Conservation (phyloP, 2,329 filamentous ascomycete genomes). For the Nemania abortiva region DNA sequence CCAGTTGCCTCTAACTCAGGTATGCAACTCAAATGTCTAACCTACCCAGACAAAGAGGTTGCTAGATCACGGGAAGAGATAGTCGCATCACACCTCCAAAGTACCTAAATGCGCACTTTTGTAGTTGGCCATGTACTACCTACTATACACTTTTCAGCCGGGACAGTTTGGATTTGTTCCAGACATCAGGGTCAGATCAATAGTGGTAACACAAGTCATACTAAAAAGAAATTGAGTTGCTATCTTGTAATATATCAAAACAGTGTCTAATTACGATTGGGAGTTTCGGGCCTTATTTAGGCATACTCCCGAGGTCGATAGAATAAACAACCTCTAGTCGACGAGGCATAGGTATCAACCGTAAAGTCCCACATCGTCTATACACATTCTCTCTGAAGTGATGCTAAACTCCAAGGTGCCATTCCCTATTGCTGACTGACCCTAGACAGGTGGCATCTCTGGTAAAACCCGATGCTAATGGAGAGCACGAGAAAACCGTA, state of each 20-base stretch:
- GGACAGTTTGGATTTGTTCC: neutral
- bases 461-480: conserved; percentile 8
- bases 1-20: too few relatives aligned
- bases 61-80: too few relatives aligned
- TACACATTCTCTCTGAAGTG: conserved; percentile 31
- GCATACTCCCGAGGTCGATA: neutral
- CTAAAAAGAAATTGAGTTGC: conserved; percentile 12
- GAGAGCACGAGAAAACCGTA: conserved; percentile 9
- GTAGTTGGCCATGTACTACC: neutral
- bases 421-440: conserved; percentile 22
- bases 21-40: too few relatives aligned
- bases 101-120: too few relatives aligned
- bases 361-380: conserved; percentile 27
- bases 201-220: conserved; percentile 3
- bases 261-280: conserved; percentile 28
- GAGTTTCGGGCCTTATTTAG: conserved; percentile 3
- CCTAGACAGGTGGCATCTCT: conserved; percentile 3
- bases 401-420: conserved; percentile 23
- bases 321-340: conserved; percentile 3
- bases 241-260: conserved; percentile 29
- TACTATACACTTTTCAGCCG: neutral
- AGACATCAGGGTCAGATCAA: conserved; percentile 2
- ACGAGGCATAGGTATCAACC: conserved; percentile 12
- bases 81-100: too few relatives aligned
- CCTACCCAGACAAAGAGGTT: too few relatives aligned